A percentile compares a stretch with the other conserved stretches of the same genome.
Conservation (phyloP, 1,284 basidiomycete species). For the Tilletia setariae region DNA sequence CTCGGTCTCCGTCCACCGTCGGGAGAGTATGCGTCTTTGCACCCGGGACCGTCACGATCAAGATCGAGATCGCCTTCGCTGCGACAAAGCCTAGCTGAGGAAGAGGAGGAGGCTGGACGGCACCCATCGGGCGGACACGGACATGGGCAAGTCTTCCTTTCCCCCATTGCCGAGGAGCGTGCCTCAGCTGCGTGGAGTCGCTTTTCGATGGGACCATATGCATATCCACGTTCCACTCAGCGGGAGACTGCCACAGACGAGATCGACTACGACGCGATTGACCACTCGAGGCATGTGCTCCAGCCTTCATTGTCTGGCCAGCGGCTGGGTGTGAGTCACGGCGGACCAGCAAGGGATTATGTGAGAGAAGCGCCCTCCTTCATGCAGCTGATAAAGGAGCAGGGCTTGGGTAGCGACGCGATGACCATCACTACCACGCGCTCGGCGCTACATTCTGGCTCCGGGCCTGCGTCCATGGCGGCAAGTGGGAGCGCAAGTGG, state of each 20-base stretch:
- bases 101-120: too few species aligned
- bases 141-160: background rate
- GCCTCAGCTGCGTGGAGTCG: background rate
- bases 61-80: too few species aligned
- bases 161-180: background rate
- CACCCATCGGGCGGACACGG: background rate
- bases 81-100: too few species aligned
- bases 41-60: too few species aligned
- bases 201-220: background rate
- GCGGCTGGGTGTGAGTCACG: background rate
- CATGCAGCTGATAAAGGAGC: conserved; percentile 15
- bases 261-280: too few species aligned
- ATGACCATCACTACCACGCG: conserved; percentile 7
- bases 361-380: conserved; percentile 18
- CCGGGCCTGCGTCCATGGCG: background rate
- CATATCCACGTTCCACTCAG: background rate
- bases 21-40: too few species aligned
- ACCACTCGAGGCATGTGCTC: too few species aligned
- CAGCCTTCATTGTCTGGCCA: background rate
- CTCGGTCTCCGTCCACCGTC: too few species aligned
- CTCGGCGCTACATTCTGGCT: background rate
- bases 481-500: background rate
- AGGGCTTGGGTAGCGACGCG: conserved; percentile 11
- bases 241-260: background rate
- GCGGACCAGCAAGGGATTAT: conserved; percentile 14